These are phyloP conservation scores for Sporothrix globosa DNA, from an alignment of 2,329 filamentous ascomycete genomes.

Conservation along the genomic window DNA sequence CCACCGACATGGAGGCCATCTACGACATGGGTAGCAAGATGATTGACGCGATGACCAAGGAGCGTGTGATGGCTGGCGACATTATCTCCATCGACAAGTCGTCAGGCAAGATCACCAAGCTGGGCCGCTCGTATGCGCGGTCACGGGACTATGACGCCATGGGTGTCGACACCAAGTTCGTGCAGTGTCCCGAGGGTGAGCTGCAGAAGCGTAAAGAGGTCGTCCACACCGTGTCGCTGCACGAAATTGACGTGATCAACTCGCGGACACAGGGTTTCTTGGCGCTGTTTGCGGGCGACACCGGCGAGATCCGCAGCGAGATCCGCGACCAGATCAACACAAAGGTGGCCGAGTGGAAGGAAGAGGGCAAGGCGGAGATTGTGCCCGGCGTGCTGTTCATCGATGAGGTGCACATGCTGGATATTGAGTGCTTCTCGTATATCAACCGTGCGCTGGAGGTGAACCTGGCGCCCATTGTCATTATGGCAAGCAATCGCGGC, in stretches of 20 bases:
- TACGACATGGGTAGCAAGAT: conserved; percentile 99
- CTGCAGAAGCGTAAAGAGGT: conserved; percentile 96
- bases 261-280: conserved; percentile 97
- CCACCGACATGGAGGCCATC: conserved; percentile 98
- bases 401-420: conserved; percentile 99
- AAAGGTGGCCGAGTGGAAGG: conserved; percentile 98
- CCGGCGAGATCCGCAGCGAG: conserved; percentile 95
- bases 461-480: conserved; percentile 93
- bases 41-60: conserved; percentile 99
- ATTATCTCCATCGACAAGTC: conserved; percentile 99
- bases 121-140: conserved; percentile 90
- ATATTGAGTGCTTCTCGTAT: conserved; percentile 98
- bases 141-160: conserved; percentile 99
- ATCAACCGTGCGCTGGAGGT: conserved; percentile 96
- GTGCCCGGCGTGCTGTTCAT: conserved; percentile 97
- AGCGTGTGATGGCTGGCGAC: conserved; percentile 97
- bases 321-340: conserved; percentile 99
- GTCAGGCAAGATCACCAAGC: conserved; percentile 95
- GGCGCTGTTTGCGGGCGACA: conserved; percentile 96
- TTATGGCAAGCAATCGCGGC: conserved; percentile 98
- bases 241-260: conserved; percentile 99
- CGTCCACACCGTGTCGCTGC: conserved; percentile 92
- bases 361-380: conserved; percentile 98
- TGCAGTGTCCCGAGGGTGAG: conserved; percentile 96
- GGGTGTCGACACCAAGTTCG: conserved; percentile 97